Evolutionary conservation across 2,329 filamentous ascomycete species (phyloP).

Genomic region (Aureobasidium sp.): DNA sequence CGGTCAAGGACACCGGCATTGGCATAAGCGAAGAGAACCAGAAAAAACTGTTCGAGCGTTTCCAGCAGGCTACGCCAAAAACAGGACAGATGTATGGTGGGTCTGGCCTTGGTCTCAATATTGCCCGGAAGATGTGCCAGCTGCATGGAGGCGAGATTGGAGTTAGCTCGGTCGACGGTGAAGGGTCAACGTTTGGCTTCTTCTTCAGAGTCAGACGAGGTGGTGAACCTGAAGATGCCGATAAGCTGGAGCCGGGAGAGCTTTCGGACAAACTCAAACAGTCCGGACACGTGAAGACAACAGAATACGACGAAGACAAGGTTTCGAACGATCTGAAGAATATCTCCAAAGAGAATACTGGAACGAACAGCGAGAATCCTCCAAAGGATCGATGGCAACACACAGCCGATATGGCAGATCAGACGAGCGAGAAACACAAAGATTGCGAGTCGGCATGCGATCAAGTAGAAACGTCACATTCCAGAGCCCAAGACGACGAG

Average conservation of each 20-base stretch:
- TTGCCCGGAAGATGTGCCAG: constrained; percentile 37
- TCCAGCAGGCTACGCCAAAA: constrained; percentile 13
- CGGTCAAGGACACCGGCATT: constrained; percentile 23
- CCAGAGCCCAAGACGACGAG: background rate
- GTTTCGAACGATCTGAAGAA: constrained; percentile 20
- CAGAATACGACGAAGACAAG: constrained; percentile 12
- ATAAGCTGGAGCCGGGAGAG: constrained; percentile 13
- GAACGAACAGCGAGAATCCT: background rate
- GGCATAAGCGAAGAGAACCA: constrained; percentile 14
- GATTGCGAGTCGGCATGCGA: background rate
- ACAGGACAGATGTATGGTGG: constrained; percentile 26
- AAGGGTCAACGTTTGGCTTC: constrained; percentile 36
- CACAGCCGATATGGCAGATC: background rate
- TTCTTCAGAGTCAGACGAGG: constrained; percentile 30
- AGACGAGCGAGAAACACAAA: background rate
- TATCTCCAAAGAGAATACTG: constrained; percentile 10
- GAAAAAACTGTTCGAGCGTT: constrained; percentile 11
- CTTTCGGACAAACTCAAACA: background rate
- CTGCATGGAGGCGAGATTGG: constrained; percentile 37
- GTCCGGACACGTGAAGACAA: background rate
- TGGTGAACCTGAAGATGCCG: constrained; percentile 17
- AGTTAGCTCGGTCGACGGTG: constrained; percentile 28
- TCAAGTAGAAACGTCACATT: background rate
- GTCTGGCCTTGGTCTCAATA: constrained; percentile 35
- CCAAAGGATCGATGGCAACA: constrained; percentile 6